Evolutionary conservation across 441 rosid species (phyloP).

Genomic region (Pelargonium cotyledonis): DNA sequence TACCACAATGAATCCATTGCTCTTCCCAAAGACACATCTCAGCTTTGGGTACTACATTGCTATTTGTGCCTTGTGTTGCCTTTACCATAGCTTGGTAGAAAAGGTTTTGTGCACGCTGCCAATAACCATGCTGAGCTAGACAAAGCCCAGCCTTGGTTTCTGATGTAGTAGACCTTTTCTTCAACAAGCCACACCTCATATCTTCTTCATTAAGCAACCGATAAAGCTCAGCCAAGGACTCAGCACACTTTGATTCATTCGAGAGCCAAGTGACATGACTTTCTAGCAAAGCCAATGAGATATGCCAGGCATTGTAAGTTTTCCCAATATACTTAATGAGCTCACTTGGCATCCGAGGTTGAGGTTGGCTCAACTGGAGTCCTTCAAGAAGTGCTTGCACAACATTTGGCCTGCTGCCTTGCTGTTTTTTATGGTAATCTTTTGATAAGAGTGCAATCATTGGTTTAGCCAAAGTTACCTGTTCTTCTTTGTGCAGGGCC

Average conservation of each 20-base stretch:
- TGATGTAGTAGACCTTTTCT: conserved; percentile 79
- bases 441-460: conserved; percentile 80
- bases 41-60: conserved; percentile 88
- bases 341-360: conserved; percentile 98
- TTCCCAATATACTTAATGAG: conserved; percentile 93
- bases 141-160: conserved; percentile 97
- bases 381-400: conserved; percentile 99
- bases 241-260: conserved; percentile 85
- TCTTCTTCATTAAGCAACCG: conserved; percentile 94
- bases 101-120: conserved; percentile 93
- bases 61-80: conserved; percentile 98
- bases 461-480: conserved; percentile 78
- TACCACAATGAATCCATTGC: conserved; percentile 93
- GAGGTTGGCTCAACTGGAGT: conserved; percentile 97
- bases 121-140: conserved; percentile 93
- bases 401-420: conserved; percentile 85
- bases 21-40: conserved; percentile 99
- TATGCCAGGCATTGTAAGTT: conserved; percentile 98
- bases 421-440: conserved; percentile 96
- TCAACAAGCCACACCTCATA: conserved; percentile 98
- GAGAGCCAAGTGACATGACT: conserved; percentile 81
- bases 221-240: conserved; percentile 93
- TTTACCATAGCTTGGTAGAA: conserved; percentile 94
- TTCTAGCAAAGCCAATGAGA: conserved; percentile 82
- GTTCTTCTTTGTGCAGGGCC: conserved; percentile 80